phyloP scores from a whole-genome alignment of 2,329 filamentous ascomycete species.

The Aspergillus cejpii region DNA sequence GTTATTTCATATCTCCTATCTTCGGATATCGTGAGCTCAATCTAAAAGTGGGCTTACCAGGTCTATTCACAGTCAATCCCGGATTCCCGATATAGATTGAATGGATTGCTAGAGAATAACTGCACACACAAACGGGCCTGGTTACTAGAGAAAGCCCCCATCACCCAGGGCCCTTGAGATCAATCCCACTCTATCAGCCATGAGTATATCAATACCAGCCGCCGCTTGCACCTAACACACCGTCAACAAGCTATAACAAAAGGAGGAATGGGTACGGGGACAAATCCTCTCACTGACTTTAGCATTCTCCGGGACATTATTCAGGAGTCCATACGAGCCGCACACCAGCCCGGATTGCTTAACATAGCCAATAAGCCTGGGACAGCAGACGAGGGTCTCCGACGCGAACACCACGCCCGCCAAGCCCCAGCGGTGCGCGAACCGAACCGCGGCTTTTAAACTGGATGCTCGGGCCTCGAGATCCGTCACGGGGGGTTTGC shows the following conservation, averaged over 20 bases:
- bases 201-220: conserved; percentile 20
- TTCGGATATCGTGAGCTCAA: too few species aligned
- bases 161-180: conserved; percentile 14
- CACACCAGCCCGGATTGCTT: conserved; percentile 30
- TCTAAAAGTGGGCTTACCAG: too few species aligned
- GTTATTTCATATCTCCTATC: too few species aligned
- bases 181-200: conserved; percentile 18
- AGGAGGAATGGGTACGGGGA: too few species aligned
- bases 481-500: conserved; percentile 22
- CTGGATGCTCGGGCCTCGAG: conserved; percentile 27
- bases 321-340: conserved; percentile 33
- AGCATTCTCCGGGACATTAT: conserved; percentile 16
- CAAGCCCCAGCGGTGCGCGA: conserved; percentile 36
- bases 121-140: too few species aligned
- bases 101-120: too few species aligned
- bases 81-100: too few species aligned
- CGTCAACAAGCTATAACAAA: neutral
- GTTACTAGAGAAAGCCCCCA: conserved; percentile 1
- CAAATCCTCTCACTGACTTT: too few species aligned
- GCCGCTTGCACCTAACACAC: conserved; percentile 14
- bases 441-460: conserved; percentile 35
- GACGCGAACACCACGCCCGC: conserved; percentile 34
- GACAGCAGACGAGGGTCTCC: conserved; percentile 34
- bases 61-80: too few species aligned
- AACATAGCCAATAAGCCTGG: conserved; percentile 31